phyloP scores from a whole-genome alignment of 2,329 filamentous ascomycete genomes.

The Leptographium wingfieldii region DNA sequence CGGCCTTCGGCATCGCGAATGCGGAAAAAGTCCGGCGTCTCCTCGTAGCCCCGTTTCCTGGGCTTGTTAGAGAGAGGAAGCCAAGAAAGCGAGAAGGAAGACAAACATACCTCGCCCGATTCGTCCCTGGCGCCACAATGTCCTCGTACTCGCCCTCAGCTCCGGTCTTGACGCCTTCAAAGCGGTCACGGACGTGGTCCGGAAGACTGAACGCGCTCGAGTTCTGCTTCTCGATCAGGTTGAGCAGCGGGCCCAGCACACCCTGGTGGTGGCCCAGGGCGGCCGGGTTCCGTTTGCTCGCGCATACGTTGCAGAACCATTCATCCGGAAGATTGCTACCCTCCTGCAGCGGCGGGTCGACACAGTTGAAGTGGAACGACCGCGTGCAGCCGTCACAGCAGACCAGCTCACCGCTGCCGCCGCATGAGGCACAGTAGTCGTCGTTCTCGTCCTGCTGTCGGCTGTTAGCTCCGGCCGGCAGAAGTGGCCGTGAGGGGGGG shows the following conservation, averaged over 20 bases:
- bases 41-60: constrained; percentile 41
- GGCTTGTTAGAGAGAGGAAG: background rate
- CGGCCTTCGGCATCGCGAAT: constrained; percentile 61
- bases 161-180: constrained; percentile 66
- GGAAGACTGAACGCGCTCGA: constrained; percentile 64
- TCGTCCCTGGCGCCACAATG: constrained; percentile 24
- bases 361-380: constrained; percentile 81
- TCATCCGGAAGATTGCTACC: constrained; percentile 53
- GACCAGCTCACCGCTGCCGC: constrained; percentile 70
- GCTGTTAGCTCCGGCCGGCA: background rate
- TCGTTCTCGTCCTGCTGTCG: constrained; percentile 57
- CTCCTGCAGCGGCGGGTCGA: constrained; percentile 64
- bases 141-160: constrained; percentile 74
- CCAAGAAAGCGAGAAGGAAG: background rate
- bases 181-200: constrained; percentile 56
- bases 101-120: constrained; percentile 4
- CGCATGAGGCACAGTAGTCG: constrained; percentile 80
- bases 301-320: constrained; percentile 75
- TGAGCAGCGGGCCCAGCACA: constrained; percentile 51
- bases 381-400: constrained; percentile 89
- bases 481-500: background rate
- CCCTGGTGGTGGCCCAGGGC: constrained; percentile 35
- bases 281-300: constrained; percentile 35
- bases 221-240: constrained; percentile 53
- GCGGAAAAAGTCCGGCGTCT: constrained; percentile 53